Evolutionary conservation across 129 eudicot genomes (phyloP).

Genomic region (Arctium minus): DNA sequence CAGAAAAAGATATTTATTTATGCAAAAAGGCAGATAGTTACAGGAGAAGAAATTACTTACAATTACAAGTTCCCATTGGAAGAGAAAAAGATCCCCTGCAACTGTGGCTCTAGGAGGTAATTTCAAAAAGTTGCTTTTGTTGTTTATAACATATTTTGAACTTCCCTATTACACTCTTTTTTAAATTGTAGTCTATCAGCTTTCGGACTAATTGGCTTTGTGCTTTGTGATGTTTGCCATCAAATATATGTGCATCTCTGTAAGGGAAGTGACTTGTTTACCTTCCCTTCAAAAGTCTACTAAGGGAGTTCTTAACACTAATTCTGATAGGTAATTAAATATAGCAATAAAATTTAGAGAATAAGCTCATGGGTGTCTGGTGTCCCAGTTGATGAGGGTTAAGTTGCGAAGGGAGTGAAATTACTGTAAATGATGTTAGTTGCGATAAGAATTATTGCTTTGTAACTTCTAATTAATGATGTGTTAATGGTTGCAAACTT

Average conservation of each 20-base stretch:
- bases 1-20: conserved; percentile 94
- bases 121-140: neutral
- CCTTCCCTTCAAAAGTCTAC: neutral
- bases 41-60: conserved; percentile 96
- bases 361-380: neutral
- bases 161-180: neutral
- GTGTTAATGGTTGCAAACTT: neutral
- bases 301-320: neutral
- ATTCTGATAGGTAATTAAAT: neutral
- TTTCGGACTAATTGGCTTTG: neutral
- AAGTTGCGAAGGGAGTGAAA: neutral
- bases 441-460: neutral
- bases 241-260: neutral
- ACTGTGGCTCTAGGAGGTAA: conserved; percentile 92
- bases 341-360: neutral
- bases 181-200: neutral
- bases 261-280: neutral
- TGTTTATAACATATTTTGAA: neutral
- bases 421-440: neutral
- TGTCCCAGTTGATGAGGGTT: neutral
- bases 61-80: conserved; percentile 98
- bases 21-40: conserved; percentile 76
- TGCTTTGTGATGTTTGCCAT: neutral
- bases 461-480: neutral
- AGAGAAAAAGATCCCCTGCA: conserved; percentile 93